Evolutionary conservation across 2,329 filamentous ascomycete species (phyloP).

Genomic region (Pyrenophora teres): DNA sequence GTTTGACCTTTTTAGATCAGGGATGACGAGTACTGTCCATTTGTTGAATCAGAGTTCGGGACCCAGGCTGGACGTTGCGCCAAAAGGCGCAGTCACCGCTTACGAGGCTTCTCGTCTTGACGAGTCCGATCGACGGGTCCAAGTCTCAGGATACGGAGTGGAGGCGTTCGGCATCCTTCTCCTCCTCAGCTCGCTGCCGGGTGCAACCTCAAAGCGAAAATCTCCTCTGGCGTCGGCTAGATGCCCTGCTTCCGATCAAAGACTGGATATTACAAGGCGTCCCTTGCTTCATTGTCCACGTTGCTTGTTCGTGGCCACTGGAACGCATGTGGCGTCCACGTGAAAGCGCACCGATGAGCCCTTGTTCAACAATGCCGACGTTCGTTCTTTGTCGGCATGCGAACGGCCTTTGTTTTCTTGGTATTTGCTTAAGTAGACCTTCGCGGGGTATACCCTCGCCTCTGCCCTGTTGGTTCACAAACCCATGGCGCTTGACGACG

Average conservation of each 20-base stretch:
- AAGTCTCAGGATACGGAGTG: slow-evolving; percentile 1
- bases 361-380: neutral
- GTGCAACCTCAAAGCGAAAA: neutral
- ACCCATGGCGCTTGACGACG: slow-evolving; percentile 1
- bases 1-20: slow-evolving; percentile 4
- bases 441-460: neutral
- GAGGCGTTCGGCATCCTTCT: neutral
- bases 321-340: neutral
- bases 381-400: neutral
- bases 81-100: slow-evolving; percentile 2
- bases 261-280: neutral
- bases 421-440: neutral
- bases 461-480: neutral
- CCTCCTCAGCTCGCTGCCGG: neutral
- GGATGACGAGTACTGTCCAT: slow-evolving; percentile 3
- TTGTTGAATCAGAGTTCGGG: slow-evolving; percentile 8
- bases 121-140: slow-evolving; percentile 8
- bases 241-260: neutral
- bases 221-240: no score
- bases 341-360: neutral
- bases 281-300: neutral
- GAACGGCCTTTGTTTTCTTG: slow-evolving; percentile 4
- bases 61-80: neutral
- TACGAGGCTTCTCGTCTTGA: slow-evolving; percentile 6
- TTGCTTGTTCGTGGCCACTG: neutral